Conservation (phyloP, 2,329 filamentous ascomycete species). For the Aspergillus sclerotialis region DNA sequence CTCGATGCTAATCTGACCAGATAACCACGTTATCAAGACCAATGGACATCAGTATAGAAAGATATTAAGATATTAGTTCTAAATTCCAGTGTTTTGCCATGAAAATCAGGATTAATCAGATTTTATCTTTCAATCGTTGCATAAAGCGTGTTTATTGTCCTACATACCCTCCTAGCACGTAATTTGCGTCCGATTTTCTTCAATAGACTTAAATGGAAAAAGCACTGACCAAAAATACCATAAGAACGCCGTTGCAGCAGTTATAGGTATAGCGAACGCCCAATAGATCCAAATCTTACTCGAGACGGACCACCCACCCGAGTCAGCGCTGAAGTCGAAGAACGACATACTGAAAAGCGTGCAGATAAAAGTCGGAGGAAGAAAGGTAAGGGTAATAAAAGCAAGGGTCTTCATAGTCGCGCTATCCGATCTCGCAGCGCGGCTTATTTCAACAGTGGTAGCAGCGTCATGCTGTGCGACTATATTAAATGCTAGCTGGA, state of each 20-base stretch:
- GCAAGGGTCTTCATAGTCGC: constrained; percentile 47
- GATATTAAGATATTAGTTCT: too few relatives aligned
- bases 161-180: background rate
- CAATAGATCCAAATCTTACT: constrained; percentile 25
- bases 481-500: constrained; percentile 23
- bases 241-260: constrained; percentile 9
- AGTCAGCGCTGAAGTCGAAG: constrained; percentile 17
- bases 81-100: too few relatives aligned
- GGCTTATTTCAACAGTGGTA: constrained; percentile 18
- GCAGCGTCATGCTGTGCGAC: constrained; percentile 23
- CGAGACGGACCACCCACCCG: constrained; percentile 13
- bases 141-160: background rate
- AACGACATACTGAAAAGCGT: constrained; percentile 29
- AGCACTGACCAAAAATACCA: constrained; percentile 12
- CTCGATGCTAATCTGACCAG: too few relatives aligned
- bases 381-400: constrained; percentile 42
- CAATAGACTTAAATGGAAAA: background rate
- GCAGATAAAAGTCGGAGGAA: constrained; percentile 47
- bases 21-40: too few relatives aligned
- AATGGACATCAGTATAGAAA: too few relatives aligned
- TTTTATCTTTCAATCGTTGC: constrained; percentile 13
- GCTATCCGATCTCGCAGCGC: constrained; percentile 35
- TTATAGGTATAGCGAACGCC: constrained; percentile 19
- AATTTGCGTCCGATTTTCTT: background rate
- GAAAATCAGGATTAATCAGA: too few relatives aligned